Conservation (phyloP, 1,284 basidiomycete species). For the Wolfiporia cocos region DNA sequence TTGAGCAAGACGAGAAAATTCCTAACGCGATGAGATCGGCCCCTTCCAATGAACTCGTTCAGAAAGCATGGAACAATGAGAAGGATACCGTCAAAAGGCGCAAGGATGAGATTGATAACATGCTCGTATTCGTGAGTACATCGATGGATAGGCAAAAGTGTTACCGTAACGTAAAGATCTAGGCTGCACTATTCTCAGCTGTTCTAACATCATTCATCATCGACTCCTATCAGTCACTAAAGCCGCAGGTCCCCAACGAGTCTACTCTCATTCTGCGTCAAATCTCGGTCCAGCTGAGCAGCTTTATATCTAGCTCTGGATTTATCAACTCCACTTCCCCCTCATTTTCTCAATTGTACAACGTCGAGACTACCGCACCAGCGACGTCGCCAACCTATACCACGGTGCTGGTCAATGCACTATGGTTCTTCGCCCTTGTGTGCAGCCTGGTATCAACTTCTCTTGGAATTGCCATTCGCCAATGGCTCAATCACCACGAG, state of each 20-base stretch:
- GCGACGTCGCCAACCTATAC: no score
- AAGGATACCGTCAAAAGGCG: no score
- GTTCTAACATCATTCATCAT: constrained; percentile 18
- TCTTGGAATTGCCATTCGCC: not conserved
- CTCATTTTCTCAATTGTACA: not conserved
- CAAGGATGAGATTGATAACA: no score
- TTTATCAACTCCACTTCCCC: not conserved
- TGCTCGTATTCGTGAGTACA: no score
- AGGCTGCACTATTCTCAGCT: constrained; percentile 20
- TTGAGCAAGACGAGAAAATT: no score
- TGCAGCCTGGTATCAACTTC: not conserved
- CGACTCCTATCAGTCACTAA: constrained; percentile 12
- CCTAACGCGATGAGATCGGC: no score
- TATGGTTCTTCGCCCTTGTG: constrained; percentile 1
- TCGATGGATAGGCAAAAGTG: no score
- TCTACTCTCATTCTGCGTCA: constrained; percentile 8
- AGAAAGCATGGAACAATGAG: no score
- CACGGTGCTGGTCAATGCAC: not conserved
- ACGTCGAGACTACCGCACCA: no score
- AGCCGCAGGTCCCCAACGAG: constrained; percentile 6
- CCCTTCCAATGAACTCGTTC: no score
- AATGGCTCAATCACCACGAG: not conserved
- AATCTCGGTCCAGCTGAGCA: constrained; percentile 1
- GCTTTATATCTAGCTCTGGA: not conserved
- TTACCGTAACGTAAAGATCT: no score